Base-by-base conservation (phyloP, 2,329 filamentous ascomycete species). In the Raffaelea albimanens region DNA sequence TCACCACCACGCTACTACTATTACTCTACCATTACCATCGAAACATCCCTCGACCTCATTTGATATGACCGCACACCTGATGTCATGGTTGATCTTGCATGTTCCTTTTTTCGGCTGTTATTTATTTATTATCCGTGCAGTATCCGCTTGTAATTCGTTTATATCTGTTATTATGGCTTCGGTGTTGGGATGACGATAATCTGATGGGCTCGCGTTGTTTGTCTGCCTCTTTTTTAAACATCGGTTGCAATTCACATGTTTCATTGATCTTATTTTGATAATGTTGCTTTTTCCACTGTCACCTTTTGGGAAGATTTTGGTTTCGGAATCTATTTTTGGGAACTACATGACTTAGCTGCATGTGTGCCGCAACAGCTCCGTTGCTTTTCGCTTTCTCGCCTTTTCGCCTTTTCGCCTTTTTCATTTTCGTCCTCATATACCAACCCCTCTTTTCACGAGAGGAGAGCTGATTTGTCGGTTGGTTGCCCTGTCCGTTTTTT, bases 51-150 rank as follows among this genome's bases (percentile, higher is more conserved):
- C n/a, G n/a, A n/a, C n/a, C n/a, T n/a, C n/a, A n/a, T n/a, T n/a
- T n/a, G n/a, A n/a, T n/a, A n/a, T n/a, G n/a, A n/a, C n/a, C n/a
- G n/a, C n/a, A n/a, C n/a, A n/a, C n/a, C n/a, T n/a, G n/a, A n/a
- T n/a, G n/a, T n/a, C n/a, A n/a, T n/a, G n/a, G n/a, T n/a, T n/a
- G n/a, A n/a, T n/a, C n/a, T n/a, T n/a, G n/a, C n/a, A 64, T 60
- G 59, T 61, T 65, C 59, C 40, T 16, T 3, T 45, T 22, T 23
- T 21, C 20, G 13, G 13, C 25, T 29, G 25, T 29, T 13, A 16
- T 29, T 11, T 39, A 3, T 39, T 39, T 38, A 38, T 5, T 38
- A 5, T 38, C 34, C 13, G 36, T 18, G n/a, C n/a, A n/a, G 14
- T 46, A 31, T 19, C n/a, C 33, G 29, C 19, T 22, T 23, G 10